Percentiles rank a stretch among this genome's conserved stretches.
These are phyloP conservation scores for Termitomyces bulborhizus DNA, from an alignment of 768 basidiomycete genomes.

Conservation along the genomic window DNA sequence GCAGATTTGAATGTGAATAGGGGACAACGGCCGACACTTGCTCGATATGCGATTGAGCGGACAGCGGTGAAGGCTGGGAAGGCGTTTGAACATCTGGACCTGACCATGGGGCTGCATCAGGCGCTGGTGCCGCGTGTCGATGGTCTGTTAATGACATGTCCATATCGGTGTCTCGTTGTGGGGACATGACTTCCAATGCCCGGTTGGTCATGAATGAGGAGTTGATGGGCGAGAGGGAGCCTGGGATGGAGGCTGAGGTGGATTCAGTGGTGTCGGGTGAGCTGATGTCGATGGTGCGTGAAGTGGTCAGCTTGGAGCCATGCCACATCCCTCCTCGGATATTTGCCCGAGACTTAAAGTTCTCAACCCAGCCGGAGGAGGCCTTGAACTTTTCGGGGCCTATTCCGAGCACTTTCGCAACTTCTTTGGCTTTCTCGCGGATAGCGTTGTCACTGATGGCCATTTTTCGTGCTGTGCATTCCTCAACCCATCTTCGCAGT, in stretches of 20 bases:
- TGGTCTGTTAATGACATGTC: slow-evolving; percentile 17
- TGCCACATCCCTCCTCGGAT: slow-evolving; percentile 63
- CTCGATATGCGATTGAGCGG: slow-evolving; percentile 3
- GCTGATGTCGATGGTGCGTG: slow-evolving; percentile 15
- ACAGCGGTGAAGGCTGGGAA: slow-evolving; percentile 6
- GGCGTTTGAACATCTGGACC: slow-evolving; percentile 5
- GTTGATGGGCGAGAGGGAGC: slow-evolving; percentile 29
- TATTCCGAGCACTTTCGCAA: slow-evolving; percentile 51
- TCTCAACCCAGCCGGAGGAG: slow-evolving; percentile 89
- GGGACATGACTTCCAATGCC: slow-evolving; percentile 14
- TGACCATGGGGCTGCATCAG: slow-evolving; percentile 13
- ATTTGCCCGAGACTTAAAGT: slow-evolving; percentile 80
- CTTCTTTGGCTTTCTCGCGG: slow-evolving; percentile 61
- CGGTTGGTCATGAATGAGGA: slow-evolving; percentile 28
- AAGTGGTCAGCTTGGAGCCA: slow-evolving; percentile 24
- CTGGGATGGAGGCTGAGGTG: neutral
- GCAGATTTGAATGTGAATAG: neutral
- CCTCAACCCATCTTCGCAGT: slow-evolving; percentile 54
- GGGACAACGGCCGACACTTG: neutral
- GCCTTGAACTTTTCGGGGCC: slow-evolving; percentile 79
- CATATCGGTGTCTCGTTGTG: slow-evolving; percentile 17
- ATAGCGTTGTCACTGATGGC: slow-evolving; percentile 61
- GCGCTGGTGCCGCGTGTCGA: slow-evolving; percentile 1
- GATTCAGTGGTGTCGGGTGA: neutral
- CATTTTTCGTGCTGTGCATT: slow-evolving; percentile 38